Conservation (phyloP, 2,329 filamentous ascomycete genomes). For the Calycina marina region DNA sequence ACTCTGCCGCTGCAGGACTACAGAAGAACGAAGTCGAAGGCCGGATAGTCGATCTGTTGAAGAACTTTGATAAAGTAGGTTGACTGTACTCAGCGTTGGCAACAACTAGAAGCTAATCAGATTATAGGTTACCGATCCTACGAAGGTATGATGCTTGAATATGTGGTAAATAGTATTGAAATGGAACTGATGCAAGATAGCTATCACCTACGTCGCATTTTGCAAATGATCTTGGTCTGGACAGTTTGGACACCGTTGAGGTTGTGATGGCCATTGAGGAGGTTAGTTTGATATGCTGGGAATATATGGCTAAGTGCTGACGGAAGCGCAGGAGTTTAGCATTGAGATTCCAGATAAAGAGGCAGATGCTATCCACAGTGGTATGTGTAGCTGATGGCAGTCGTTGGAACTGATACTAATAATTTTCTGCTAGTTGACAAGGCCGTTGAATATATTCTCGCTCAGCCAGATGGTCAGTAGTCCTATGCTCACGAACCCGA, state of each 20-base stretch:
- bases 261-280: slow-evolving; percentile 99
- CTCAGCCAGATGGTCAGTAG: slow-evolving; percentile 59
- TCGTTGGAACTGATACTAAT: slow-evolving; percentile 1
- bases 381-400: slow-evolving; percentile 31
- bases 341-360: slow-evolving; percentile 74
- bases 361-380: slow-evolving; percentile 61
- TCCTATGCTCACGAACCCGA: neutral
- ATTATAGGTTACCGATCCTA: slow-evolving; percentile 49
- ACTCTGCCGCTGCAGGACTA: slow-evolving; percentile 69
- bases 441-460: slow-evolving; percentile 61
- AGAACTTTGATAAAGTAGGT: slow-evolving; percentile 92
- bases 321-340: slow-evolving; percentile 39
- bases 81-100: slow-evolving; percentile 1
- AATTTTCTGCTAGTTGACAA: slow-evolving; percentile 48
- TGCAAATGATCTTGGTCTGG: slow-evolving; percentile 89
- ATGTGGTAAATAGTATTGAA: neutral
- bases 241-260: slow-evolving; percentile 96
- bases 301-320: slow-evolving; percentile 12
- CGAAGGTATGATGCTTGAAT: slow-evolving; percentile 35
- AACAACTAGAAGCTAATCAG: neutral
- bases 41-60: slow-evolving; percentile 80
- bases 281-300: slow-evolving; percentile 31
- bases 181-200: slow-evolving; percentile 32
- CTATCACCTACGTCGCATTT: slow-evolving; percentile 80
- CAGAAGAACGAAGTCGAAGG: slow-evolving; percentile 76